These are phyloP conservation scores for Umbelopsis sp. DNA, from an alignment of 192 early-diverging fungal genomes.

Conservation along the genomic window DNA sequence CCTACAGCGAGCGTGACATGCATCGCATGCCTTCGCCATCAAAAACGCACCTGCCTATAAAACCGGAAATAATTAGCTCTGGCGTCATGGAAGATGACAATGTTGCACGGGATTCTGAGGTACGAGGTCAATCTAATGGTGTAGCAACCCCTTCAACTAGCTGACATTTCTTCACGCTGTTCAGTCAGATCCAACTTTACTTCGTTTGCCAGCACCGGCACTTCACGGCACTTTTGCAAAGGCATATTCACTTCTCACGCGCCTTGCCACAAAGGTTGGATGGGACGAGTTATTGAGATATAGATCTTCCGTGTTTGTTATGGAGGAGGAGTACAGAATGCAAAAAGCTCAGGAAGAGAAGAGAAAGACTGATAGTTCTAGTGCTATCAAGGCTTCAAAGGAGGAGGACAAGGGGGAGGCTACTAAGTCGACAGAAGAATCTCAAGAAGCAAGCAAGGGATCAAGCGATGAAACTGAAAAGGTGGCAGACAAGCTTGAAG, in stretches of 20 bases:
- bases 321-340: conserved; percentile 96
- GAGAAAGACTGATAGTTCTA: conserved; percentile 41
- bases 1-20: conserved; percentile 83
- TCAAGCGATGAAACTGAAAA: conserved; percentile 32
- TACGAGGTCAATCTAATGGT: conserved; percentile 4
- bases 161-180: background rate
- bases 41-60: conserved; percentile 87
- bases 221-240: conserved; percentile 92
- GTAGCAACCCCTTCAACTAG: background rate
- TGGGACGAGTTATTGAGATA: conserved; percentile 94
- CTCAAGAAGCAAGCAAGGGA: conserved; percentile 22
- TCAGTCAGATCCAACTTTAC: conserved; percentile 64
- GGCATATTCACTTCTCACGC: conserved; percentile 85
- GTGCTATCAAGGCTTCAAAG: conserved; percentile 12
- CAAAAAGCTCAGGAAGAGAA: conserved; percentile 78
- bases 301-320: conserved; percentile 92
- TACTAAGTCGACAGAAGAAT: conserved; percentile 10
- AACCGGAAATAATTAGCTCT: conserved; percentile 69
- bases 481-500: conserved; percentile 40
- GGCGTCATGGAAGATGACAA: conserved; percentile 63
- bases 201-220: conserved; percentile 85
- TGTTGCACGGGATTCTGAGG: conserved; percentile 54
- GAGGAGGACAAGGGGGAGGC: conserved; percentile 39
- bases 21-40: conserved; percentile 91
- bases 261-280: conserved; percentile 81